Base-by-base conservation (phyloP, 768 basidiomycete species). In the Tricholoma flavovirens region DNA sequence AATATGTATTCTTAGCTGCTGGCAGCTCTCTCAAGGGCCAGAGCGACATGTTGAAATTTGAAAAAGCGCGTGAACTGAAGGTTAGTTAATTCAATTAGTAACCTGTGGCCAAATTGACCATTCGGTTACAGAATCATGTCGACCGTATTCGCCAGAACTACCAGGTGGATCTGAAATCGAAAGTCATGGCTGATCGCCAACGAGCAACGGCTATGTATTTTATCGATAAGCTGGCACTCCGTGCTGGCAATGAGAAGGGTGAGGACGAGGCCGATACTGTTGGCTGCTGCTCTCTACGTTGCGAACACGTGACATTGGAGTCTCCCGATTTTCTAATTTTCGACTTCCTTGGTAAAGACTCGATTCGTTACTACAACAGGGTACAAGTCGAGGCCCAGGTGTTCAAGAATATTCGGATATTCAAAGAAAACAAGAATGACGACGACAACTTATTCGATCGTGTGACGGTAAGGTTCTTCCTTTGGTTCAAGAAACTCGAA, bases 141-240 rank as follows among this genome's bases (percentile, higher is more conserved):
- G 93, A 91, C 61, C 81, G 83, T 54, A 96, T 99, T 59, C 90
- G 97, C 46, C 73, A 84, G 59, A 93, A 97, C 67, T 99, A 99
- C 69, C 83, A 78, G 7, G 76, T 71, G 17, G 93, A 97, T 56
- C 75, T 98, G 54, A 91, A 83, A 73, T 86, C 81, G 52, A 98
- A 97, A 71, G 83, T 93, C 56, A 98, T 93, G 90, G 89, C 87
- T 9, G 88, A 92, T 60, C 87, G 97, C 32, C 96, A 98, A 72
- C 87, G 96, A 22, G 97, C 97, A n/a, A 98, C 96, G 1, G 90
- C 97, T 14, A 90, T 99, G 87, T 99, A 99, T 71, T 93, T 99
- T 74, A 98, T 99, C 65, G 97, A 99, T 73, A 84, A 85, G 66
- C 81, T 98, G 33, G 97, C 97, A 33, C 88, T 99, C 69, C 91